A percentile compares a stretch with the other conserved stretches of the same genome.
Evolutionary conservation across 2,329 filamentous ascomycete species (phyloP).

Genomic region (Sarocladiaceae sp.): DNA sequence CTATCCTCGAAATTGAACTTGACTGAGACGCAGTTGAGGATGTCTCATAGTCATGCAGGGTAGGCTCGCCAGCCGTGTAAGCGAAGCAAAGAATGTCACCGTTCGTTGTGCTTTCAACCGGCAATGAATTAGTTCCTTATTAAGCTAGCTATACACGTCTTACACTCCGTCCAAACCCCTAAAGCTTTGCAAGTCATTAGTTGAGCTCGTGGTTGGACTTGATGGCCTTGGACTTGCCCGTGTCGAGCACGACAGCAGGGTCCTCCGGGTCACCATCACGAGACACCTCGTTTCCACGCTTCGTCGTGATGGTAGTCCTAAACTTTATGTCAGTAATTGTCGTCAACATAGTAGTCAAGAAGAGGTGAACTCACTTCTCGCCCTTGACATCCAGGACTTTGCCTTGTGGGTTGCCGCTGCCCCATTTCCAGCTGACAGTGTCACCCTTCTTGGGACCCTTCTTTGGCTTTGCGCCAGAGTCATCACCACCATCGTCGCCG

Average conservation of each 20-base stretch:
- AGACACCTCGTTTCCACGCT: conserved; percentile 35
- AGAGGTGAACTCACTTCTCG: conserved; percentile 28
- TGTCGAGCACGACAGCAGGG: conserved; percentile 38
- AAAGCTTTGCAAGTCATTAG: conserved; percentile 8
- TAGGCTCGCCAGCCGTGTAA: too few relatives aligned
- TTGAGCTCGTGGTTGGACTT: conserved; percentile 37
- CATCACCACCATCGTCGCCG: conserved; percentile 11
- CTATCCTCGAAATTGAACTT: too few relatives aligned
- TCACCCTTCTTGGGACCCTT: conserved; percentile 35
- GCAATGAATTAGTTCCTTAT: not conserved
- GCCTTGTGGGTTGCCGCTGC: conserved; percentile 36
- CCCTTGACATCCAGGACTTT: conserved; percentile 40
- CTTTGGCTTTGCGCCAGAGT: conserved; percentile 16
- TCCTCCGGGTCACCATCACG: conserved; percentile 35
- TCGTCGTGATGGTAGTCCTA: conserved; percentile 35
- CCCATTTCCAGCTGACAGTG: conserved; percentile 44
- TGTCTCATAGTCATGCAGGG: too few relatives aligned
- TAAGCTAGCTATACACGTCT: too few relatives aligned
- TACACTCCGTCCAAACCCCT: too few relatives aligned
- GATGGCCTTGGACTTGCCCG: conserved; percentile 37
- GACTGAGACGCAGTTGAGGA: too few relatives aligned
- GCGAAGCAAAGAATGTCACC: too few relatives aligned
- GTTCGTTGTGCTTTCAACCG: too few relatives aligned
- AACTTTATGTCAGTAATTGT: not conserved
- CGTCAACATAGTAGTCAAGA: not conserved